Evolutionary conservation across 1,139 yeast genomes (phyloP), one percentile per base, ranked within the genome.

Genomic region (Blastobotrys arbuscula): DNA sequence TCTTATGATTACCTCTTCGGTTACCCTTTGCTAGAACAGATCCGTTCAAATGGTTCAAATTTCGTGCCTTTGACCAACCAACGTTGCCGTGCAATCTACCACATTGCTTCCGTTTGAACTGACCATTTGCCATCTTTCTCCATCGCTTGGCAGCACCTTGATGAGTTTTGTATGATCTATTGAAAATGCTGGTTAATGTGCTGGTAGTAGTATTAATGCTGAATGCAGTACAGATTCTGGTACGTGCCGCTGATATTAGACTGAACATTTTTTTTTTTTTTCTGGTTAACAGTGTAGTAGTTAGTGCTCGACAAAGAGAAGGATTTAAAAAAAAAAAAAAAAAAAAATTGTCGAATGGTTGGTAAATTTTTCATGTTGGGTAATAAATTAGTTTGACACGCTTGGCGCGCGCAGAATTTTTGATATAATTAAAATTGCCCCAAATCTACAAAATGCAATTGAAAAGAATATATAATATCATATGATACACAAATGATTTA

Each of bases 11-110:
- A 19, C 55, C 55, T 19, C 39, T 30, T 26, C 55, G 45, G 9
- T 41, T 45, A 13, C 52, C 52, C 19, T 75, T 75, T 3, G 89
- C 87, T 42, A 72, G 65, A 2, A 78, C 79, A 48, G 79, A 81
- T 4, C 84, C 82, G 49, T 84, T 81, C 61, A 85, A 74, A 52
- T 76, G 81, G 39, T 77, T 74, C 57, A 88, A 69, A 7, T 82
- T 73, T 50, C 81, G 75, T 42, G 79, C 60, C 41, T 63, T 70
- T 44, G 90, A 78, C 82, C 94, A 89, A 23, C 95, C 92, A 3
- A 90, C 88, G 61, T 88, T 89, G 44, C 97, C 97, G 66, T 89
- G 97, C 59, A 86, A 85, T 69, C 96, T 79, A 10, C 96, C 95
- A 19, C 95, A 86, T 59, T 81, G 83, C 51, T 87, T 87, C 62